These are phyloP conservation scores for Trichoderma erinaceum DNA, from an alignment of 495 filamentous ascomycete genomes.

Conservation along the genomic window DNA sequence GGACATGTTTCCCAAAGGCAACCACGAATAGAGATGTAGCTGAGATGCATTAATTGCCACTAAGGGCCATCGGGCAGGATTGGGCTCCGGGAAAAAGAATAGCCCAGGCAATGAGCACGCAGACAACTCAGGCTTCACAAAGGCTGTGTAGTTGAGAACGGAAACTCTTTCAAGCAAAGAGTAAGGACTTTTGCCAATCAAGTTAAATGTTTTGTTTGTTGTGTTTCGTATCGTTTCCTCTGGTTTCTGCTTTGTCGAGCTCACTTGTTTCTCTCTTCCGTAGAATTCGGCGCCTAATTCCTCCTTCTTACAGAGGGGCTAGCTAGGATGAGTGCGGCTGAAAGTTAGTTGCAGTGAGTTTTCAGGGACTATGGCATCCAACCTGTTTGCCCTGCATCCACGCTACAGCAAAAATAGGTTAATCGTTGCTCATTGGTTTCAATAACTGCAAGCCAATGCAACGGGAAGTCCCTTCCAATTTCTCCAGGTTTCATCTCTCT, in stretches of 20 bases:
- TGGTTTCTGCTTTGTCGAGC: neutral
- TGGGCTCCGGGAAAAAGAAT: neutral
- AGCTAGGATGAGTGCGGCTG: neutral
- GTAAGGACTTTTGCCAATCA: neutral
- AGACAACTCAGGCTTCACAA: neutral
- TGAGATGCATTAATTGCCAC: neutral
- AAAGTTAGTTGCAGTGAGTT: neutral
- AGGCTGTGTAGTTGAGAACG: neutral
- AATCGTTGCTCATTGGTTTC: neutral
- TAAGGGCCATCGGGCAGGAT: neutral
- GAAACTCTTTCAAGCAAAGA: no score
- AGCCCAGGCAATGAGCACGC: neutral
- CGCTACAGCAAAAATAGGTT: neutral
- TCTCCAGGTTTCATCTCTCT: neutral
- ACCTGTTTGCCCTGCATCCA: neutral
- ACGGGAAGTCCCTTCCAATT: constrained; percentile 1
- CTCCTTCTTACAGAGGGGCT: neutral
- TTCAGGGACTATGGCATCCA: neutral
- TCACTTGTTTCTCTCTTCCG: neutral
- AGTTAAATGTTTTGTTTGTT: neutral
- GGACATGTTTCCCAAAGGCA: neutral
- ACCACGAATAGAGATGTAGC: neutral
- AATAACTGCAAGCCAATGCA: neutral
- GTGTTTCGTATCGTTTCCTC: neutral
- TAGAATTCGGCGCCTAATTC: neutral